A percentile compares a stretch with the other conserved stretches of the same genome.
These are phyloP conservation scores for Beauveria scarabaeidicola DNA, from an alignment of 2,329 filamentous ascomycete genomes.

Conservation along the genomic window DNA sequence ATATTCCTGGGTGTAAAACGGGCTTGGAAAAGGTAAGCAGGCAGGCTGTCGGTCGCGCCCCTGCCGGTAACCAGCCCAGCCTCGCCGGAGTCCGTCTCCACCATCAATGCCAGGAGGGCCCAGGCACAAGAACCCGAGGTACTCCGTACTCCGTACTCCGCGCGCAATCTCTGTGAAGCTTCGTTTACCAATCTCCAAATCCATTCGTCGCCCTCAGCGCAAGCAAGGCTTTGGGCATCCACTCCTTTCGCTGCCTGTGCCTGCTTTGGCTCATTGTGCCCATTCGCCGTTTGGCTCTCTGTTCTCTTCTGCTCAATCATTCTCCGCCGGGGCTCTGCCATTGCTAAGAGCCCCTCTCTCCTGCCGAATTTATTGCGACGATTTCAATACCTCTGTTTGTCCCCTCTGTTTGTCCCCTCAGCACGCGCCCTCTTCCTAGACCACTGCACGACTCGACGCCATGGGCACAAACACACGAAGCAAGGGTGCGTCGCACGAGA, in stretches of 20 bases:
- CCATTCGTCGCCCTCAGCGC: background rate
- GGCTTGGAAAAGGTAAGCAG: background rate
- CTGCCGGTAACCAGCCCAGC: background rate
- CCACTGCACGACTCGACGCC: background rate
- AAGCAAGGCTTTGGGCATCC: conserved; percentile 3
- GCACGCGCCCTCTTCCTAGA: background rate
- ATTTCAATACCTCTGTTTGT: background rate
- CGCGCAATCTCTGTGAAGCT: background rate
- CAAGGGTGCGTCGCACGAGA: conserved; percentile 24
- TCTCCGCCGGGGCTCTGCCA: background rate
- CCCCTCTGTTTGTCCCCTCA: background rate
- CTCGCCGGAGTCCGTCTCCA: background rate
- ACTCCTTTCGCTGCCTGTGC: background rate
- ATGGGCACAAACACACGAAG: conserved; percentile 26
- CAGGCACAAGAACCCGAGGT: conserved; percentile 1
- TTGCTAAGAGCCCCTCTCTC: background rate
- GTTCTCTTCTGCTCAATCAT: background rate
- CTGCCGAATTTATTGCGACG: background rate
- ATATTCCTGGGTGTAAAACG: background rate
- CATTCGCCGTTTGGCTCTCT: background rate
- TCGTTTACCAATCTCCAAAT: background rate
- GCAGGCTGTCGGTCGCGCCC: background rate
- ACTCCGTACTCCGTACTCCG: conserved; percentile 4
- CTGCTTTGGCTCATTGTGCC: background rate
- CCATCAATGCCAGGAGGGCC: too few relatives aligned